Conservation (phyloP, 73 alveolate genomes). For the Diophrys appendiculata region DNA sequence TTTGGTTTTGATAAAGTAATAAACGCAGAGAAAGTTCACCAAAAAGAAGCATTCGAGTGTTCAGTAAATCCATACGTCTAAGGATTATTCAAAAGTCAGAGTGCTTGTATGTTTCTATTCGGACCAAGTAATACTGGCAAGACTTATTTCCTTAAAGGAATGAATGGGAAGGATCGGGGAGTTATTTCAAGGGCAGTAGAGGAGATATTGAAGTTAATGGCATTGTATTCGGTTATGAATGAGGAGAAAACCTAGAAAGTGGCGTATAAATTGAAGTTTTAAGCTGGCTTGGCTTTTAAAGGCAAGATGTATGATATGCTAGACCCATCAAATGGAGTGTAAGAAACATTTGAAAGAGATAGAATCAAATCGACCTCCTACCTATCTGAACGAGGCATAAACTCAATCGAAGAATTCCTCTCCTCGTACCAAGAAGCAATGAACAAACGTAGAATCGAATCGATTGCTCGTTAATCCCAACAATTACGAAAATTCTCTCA, state of each 20-base stretch:
- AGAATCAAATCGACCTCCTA: too few species aligned
- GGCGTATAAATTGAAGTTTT: background rate
- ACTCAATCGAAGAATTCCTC: background rate
- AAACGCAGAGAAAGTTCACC: too few species aligned
- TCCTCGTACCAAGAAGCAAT: background rate
- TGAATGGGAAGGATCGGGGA: background rate
- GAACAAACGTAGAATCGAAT: background rate
- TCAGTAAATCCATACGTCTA: too few species aligned
- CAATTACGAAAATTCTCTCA: background rate
- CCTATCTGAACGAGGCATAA: background rate
- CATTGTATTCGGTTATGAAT: background rate
- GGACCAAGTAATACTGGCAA: background rate
- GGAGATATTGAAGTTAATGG: background rate
- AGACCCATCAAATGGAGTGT: background rate
- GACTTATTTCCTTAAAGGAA: background rate
- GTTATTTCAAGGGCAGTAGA: background rate
- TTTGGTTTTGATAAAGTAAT: too few species aligned
- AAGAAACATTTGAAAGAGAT: too few species aligned
- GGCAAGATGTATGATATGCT: background rate
- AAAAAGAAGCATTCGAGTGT: too few species aligned
- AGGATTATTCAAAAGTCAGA: background rate
- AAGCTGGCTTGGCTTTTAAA: background rate
- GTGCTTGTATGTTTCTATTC: background rate
- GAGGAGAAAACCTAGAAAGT: background rate
- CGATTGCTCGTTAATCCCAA: background rate